phyloP scores from a whole-genome alignment of 805 yeast genomes.

The Candida germanica region DNA sequence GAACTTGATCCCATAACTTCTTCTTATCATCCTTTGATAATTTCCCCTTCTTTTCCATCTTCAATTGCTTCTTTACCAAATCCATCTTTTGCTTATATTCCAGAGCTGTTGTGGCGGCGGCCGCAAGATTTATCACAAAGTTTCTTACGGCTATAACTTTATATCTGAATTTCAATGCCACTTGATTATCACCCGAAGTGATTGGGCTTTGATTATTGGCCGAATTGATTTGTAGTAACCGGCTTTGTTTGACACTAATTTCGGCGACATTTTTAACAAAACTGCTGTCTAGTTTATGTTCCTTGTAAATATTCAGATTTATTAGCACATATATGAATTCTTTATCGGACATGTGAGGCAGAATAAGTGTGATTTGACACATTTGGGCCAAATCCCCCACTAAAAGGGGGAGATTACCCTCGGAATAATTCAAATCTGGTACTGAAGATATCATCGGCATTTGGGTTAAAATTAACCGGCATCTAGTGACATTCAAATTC shows the following conservation, averaged over 20 bases:
- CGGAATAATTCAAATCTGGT: constrained; percentile 33
- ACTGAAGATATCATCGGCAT: constrained; percentile 37
- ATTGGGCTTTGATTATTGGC: constrained; percentile 24
- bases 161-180: constrained; percentile 32
- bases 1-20: constrained; percentile 46
- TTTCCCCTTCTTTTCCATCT: constrained; percentile 25
- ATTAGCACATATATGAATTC: constrained; percentile 40
- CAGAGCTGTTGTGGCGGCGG: constrained; percentile 52
- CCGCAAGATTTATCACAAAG: constrained; percentile 50
- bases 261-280: constrained; percentile 49
- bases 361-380: constrained; percentile 39
- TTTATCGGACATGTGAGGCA: constrained; percentile 40
- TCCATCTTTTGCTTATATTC: constrained; percentile 44
- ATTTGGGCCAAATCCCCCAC: constrained; percentile 41
- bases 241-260: constrained; percentile 46
- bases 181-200: constrained; percentile 23
- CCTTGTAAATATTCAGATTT: constrained; percentile 44
- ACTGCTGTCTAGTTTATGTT: constrained; percentile 42
- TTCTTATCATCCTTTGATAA: constrained; percentile 41
- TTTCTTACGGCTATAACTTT: constrained; percentile 48
- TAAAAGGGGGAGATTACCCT: constrained; percentile 34
- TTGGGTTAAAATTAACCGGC: constrained; percentile 41
- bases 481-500: constrained; percentile 50
- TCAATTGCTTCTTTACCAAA: constrained; percentile 27
- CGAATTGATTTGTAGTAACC: constrained; percentile 38